Evolutionary conservation across 1,284 basidiomycete species (phyloP), one percentile per base, ranked within the genome.

Genomic region (Prillingera fragicola): DNA sequence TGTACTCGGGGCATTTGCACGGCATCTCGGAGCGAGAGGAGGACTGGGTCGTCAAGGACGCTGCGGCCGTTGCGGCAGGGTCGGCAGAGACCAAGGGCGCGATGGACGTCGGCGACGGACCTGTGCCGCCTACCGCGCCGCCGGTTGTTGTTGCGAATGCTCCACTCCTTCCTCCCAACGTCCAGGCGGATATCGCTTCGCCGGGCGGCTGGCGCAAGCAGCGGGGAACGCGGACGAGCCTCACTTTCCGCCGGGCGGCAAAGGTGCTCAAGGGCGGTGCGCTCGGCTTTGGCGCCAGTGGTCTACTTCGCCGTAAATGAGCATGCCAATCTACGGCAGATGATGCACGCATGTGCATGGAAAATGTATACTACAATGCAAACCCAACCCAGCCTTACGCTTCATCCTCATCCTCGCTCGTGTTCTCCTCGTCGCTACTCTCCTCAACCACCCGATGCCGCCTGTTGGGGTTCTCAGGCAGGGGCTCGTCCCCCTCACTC

Each of bases 171-270:
- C 76, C 68, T 35, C 62, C 72, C 32, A 60, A 59, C 33, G 71
- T 69, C 25, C 64, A 69, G 33, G 64, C 69, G 21, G 71, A 69
- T 10, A 59, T 82, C 32, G 45, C 54, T 29, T 60, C 72, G 21
- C 79, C 79, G 13, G 77, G 76, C 14, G 63, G 65, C 14, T 72
- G 88, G 60, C 65, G 67, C 48, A 74, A 28, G 5, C 50, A 54
- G 17, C 54, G 91, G 52, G 71, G 71, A 7, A 77, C 77, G 23
- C 73, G 91, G 59, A 79, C 85, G 43, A 94, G 88, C 68, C 69
- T 95, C 59, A 95, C 90, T 1, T 95, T 87, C 67, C 77, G 91
- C 37, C 85, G 87, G 60, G 85, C 91, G 6, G 76, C 76, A 50
- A 82, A 78, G 59, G 80, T 86, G 14, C 62, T 71, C 24, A 70